Evolutionary conservation across 2,329 filamentous ascomycete genomes (phyloP).

Genomic region (Phyllosticta citriasiana): DNA sequence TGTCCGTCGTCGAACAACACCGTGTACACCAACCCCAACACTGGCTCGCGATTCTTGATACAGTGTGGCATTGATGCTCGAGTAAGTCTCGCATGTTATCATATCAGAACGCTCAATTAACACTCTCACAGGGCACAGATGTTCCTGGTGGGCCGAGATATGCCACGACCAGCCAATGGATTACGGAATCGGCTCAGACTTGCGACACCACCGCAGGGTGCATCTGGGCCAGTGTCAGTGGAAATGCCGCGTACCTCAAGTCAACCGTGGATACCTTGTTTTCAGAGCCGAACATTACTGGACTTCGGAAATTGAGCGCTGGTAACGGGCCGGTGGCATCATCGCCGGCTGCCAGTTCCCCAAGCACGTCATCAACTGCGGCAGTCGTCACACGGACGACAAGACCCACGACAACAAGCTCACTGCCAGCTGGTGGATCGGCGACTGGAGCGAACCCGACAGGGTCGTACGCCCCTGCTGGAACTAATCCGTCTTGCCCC

Average conservation of each 20-base stretch:
- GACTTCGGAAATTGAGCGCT: too few species aligned
- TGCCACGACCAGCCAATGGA: background rate
- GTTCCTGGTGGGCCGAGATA: background rate
- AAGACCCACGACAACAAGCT: too few species aligned
- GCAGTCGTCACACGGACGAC: too few species aligned
- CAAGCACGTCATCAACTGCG: background rate
- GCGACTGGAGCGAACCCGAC: background rate
- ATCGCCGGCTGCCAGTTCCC: background rate
- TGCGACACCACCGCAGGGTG: background rate
- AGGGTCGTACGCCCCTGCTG: background rate
- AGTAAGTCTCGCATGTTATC: background rate
- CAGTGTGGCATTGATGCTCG: background rate
- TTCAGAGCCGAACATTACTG: too few species aligned
- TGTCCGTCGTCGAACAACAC: background rate
- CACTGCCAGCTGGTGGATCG: too few species aligned
- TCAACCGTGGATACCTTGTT: background rate
- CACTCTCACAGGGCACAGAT: background rate
- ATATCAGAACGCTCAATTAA: too few species aligned
- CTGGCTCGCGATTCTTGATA: background rate
- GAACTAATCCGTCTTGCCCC: background rate
- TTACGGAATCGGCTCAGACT: background rate
- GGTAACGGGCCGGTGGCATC: too few species aligned
- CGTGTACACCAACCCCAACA: background rate
- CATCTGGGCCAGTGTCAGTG: background rate
- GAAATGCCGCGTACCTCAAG: background rate